Conservation (phyloP, 169 alveolate genomes). For the Eimeria tenella region DNA sequence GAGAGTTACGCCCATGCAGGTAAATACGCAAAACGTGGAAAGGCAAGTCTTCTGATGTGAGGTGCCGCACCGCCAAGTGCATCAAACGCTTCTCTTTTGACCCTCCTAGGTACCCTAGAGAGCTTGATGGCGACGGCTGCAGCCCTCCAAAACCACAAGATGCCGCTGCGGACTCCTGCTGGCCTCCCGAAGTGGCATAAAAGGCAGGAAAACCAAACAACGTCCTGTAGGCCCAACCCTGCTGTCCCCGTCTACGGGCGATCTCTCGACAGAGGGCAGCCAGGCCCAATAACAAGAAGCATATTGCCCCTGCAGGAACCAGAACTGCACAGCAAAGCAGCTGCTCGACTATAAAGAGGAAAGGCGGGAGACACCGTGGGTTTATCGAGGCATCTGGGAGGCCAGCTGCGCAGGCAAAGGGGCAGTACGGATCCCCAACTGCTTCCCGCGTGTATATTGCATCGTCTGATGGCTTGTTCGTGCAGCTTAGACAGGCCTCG, state of each 20-base stretch:
- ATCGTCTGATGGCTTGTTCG: slow-evolving; percentile 48
- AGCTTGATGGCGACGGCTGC: slow-evolving; percentile 26
- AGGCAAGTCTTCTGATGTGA: slow-evolving; percentile 79
- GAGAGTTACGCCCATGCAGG: slow-evolving; percentile 74
- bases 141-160: slow-evolving; percentile 28
- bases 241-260: slow-evolving; percentile 25
- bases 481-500: slow-evolving; percentile 53
- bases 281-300: slow-evolving; percentile 17
- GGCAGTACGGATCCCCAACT: slow-evolving; percentile 58
- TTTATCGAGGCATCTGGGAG: slow-evolving; percentile 65
- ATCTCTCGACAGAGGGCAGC: slow-evolving; percentile 12
- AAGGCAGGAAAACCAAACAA: slow-evolving; percentile 26
- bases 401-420: slow-evolving; percentile 78
- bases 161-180: neutral
- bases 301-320: slow-evolving; percentile 11
- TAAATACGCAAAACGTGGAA: slow-evolving; percentile 78
- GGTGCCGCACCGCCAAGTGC: slow-evolving; percentile 51
- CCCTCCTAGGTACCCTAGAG: slow-evolving; percentile 30
- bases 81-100: slow-evolving; percentile 19
- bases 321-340: slow-evolving; percentile 39
- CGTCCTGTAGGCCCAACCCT: slow-evolving; percentile 57
- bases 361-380: slow-evolving; percentile 75
- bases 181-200: neutral
- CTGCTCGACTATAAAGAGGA: slow-evolving; percentile 49
- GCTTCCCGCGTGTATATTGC: slow-evolving; percentile 10